phyloP scores from a whole-genome alignment of 495 filamentous ascomycete genomes.

The Hypoxylon fragiforme region DNA sequence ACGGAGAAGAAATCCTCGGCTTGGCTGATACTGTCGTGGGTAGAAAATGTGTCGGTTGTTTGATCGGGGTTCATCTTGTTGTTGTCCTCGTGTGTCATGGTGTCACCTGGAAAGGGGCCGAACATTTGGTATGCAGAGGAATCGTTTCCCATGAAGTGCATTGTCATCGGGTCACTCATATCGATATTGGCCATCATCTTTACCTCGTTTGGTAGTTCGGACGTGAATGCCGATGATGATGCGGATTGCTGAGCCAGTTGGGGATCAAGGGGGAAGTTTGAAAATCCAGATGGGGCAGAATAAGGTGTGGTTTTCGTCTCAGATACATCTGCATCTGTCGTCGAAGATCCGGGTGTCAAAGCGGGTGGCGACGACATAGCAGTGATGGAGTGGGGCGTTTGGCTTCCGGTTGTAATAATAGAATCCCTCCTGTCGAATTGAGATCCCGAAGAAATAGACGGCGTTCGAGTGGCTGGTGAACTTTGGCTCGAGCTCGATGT shows the following conservation, averaged over 20 bases:
- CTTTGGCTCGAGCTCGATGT: conserved; percentile 16
- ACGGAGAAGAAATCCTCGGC: conserved; percentile 17
- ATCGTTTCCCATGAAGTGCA: conserved; percentile 23
- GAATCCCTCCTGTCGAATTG: conserved; percentile 21
- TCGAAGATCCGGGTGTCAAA: conserved; percentile 33
- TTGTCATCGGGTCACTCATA: conserved; percentile 33
- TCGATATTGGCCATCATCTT: conserved; percentile 36
- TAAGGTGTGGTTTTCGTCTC: conserved; percentile 24
- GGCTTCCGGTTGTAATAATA: not conserved
- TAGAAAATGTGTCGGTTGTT: not conserved
- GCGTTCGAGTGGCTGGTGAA: conserved; percentile 15
- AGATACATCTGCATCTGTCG: conserved; percentile 19
- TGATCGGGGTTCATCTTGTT: not conserved
- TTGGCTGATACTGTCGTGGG: not conserved
- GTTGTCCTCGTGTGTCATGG: not conserved
- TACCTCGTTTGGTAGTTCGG: conserved; percentile 35
- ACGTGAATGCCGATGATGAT: conserved; percentile 33
- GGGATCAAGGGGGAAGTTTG: conserved; percentile 20
- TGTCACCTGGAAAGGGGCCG: conserved; percentile 9
- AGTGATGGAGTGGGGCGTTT: conserved; percentile 6
- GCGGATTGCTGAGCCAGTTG: conserved; percentile 24
- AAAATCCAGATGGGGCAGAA: conserved; percentile 23
- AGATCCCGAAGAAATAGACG: conserved; percentile 26
- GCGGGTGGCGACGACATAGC: conserved; percentile 27
- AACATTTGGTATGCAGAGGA: conserved; percentile 14